Base-by-base conservation (phyloP, 805 yeast genomes). In the Yarrowia sp. region DNA sequence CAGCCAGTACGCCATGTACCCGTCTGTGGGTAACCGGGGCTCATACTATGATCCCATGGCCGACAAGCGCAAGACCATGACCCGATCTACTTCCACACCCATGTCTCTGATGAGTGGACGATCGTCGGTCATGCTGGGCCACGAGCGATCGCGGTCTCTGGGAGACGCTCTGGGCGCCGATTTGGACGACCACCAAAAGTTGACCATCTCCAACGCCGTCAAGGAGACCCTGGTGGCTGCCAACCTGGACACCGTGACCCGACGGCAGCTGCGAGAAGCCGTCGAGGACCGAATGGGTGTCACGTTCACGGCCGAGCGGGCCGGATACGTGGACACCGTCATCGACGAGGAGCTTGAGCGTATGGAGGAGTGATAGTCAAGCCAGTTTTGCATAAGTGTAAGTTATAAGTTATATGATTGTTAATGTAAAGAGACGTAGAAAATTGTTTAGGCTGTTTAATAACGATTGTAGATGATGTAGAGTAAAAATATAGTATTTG, bases 211-310 rank as follows among this genome's bases (percentile, higher is more conserved):
- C 8, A 71, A 73, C 9, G 75, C 79, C 9, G 73, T 78, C 36
- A 72, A 70, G 43, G 73, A 72, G 50, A 78, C 78, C 9, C 71
- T 78, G 44, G 68, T 61, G 12, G 73, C 71, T 30, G 74, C 78
- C 2, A 79, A 78, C 69, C 67, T 78, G 50, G 79, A 77, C 19
- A 71, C 73, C 17, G 76, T 76, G 76, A 78, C 80, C n/a, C 71
- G 76, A 49, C 68, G 75, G 13, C 79, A 77, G 69, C 72, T 78
- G 19, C 70, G 80, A 9, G 74, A 73, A 30, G 75, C 74, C 70
- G 78, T 78, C 14, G 78, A 76, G 43, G 80, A 78, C 60, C 67
- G 76, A 17, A 71, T 77, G 47, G 79, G 78, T 20, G 73, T 77
- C 9, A 73, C 73, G 67, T 77, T 77, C 66, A 63, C 70, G 10